A percentile compares a stretch with the other conserved stretches of the same genome.
These are phyloP conservation scores for Tetraselmis chui DNA, from an alignment of 139 green algal genomes.

Conservation along the genomic window DNA sequence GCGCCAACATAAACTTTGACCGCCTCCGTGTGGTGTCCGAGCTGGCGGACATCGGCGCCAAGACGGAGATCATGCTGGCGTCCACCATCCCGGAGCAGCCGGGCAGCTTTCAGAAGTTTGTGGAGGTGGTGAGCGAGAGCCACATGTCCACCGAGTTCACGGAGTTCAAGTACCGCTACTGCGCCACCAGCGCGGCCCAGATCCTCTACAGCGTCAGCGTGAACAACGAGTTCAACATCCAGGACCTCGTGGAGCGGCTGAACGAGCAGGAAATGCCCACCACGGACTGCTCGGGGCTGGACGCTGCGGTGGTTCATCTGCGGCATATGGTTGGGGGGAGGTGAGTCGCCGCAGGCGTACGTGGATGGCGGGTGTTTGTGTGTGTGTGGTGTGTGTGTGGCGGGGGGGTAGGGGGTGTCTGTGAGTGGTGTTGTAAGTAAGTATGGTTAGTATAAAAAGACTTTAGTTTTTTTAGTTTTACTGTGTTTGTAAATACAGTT, in stretches of 20 bases:
- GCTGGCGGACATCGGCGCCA: slow-evolving; percentile 83
- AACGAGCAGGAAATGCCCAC: slow-evolving; percentile 46
- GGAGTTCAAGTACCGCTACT: slow-evolving; percentile 94
- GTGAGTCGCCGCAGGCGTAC: too few species aligned
- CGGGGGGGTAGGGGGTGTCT: too few species aligned
- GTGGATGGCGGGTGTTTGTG: too few species aligned
- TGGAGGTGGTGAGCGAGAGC: slow-evolving; percentile 22
- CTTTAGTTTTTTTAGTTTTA: too few species aligned
- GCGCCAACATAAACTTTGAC: slow-evolving; percentile 97
- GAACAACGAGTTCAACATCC: slow-evolving; percentile 26
- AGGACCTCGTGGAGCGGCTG: slow-evolving; percentile 56
- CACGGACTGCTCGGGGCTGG: slow-evolving; percentile 62
- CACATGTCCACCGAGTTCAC: slow-evolving; percentile 51
- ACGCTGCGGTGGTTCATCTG: slow-evolving; percentile 74
- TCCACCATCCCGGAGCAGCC: slow-evolving; percentile 75
- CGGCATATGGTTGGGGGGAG: slow-evolving; percentile 81
- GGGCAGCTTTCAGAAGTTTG: slow-evolving; percentile 60
- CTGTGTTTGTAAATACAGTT: too few species aligned
- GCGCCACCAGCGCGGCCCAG: slow-evolving; percentile 41
- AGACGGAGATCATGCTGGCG: slow-evolving; percentile 59
- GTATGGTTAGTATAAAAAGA: too few species aligned
- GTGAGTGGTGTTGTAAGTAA: too few species aligned
- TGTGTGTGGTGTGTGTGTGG: too few species aligned
- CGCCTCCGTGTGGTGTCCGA: slow-evolving; percentile 85
- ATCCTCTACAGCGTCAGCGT: slow-evolving; percentile 66